Evolutionary conservation across 176 grass and related monocot species (phyloP).

Genomic region (Otatea glauca): DNA sequence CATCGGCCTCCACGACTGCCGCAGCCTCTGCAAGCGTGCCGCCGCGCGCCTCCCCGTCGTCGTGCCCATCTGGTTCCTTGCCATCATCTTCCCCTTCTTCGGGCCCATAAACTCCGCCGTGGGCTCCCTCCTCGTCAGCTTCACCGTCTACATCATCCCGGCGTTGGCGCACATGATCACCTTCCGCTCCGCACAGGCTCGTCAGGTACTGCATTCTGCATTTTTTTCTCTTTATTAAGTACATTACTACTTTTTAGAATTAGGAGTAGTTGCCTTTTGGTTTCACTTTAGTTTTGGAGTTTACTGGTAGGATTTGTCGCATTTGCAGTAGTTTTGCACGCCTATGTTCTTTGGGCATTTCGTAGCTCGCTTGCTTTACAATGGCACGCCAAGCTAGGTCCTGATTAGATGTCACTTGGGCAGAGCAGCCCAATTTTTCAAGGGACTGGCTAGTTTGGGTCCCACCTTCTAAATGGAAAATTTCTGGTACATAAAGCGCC

Average conservation of each 20-base stretch:
- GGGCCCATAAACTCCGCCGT: slow-evolving; percentile 99
- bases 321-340: slow-evolving; percentile 2
- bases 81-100: slow-evolving; percentile 97
- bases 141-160: slow-evolving; percentile 98
- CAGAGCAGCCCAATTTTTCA: slow-evolving; percentile 21
- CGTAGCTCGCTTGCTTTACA: slow-evolving; percentile 22
- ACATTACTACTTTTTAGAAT: background rate
- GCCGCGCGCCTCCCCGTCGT: slow-evolving; percentile 88
- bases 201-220: slow-evolving; percentile 54
- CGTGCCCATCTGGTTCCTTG: slow-evolving; percentile 97
- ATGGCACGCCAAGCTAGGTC: slow-evolving; percentile 20
- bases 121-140: slow-evolving; percentile 87
- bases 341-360: slow-evolving; percentile 29
- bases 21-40: slow-evolving; percentile 91
- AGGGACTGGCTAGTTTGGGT: background rate
- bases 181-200: slow-evolving; percentile 78
- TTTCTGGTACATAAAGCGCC: slow-evolving; percentile 16
- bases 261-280: background rate
- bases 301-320: slow-evolving; percentile 1
- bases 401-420: slow-evolving; percentile 36
- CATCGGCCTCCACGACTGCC: slow-evolving; percentile 96
- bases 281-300: background rate
- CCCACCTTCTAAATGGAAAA: background rate
- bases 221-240: background rate
- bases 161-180: slow-evolving; percentile 89